Evolutionary conservation across 169 alveolate species (phyloP).

Genomic region (Amoebophrya sp.): DNA sequence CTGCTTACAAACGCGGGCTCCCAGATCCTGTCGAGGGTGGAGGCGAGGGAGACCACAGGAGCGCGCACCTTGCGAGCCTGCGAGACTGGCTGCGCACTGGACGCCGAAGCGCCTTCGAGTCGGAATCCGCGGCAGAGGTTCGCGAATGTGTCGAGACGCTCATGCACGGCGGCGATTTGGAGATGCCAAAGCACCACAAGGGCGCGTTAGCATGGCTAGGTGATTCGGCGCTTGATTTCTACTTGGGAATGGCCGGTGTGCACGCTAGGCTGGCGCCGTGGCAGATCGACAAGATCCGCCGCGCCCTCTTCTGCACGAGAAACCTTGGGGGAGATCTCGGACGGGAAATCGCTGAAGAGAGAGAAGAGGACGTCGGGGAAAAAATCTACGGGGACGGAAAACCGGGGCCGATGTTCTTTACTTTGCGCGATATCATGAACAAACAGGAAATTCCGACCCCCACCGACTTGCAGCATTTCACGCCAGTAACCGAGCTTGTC

Average conservation of each 20-base stretch:
- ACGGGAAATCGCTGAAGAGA: neutral
- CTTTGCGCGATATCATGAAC: neutral
- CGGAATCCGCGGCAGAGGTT: neutral
- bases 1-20: neutral
- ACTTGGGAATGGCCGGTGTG: neutral
- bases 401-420: neutral
- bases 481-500: neutral
- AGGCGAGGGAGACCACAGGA: neutral
- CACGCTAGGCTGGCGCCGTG: neutral
- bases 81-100: neutral
- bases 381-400: neutral
- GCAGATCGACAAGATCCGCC: neutral
- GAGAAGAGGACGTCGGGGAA: neutral
- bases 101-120: neutral
- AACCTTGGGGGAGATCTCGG: neutral
- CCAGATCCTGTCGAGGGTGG: neutral
- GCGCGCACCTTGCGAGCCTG: neutral
- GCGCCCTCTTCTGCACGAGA: neutral
- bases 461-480: neutral
- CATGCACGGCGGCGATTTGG: neutral
- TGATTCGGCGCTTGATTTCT: neutral
- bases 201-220: neutral
- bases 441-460: neutral
- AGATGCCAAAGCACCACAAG: neutral
- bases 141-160: neutral